A percentile compares a stretch with the other conserved stretches of the same genome.
These are phyloP conservation scores for Thraustochytrium sp. DNA, from an alignment of 352 stramenopile genomes.

Conservation along the genomic window DNA sequence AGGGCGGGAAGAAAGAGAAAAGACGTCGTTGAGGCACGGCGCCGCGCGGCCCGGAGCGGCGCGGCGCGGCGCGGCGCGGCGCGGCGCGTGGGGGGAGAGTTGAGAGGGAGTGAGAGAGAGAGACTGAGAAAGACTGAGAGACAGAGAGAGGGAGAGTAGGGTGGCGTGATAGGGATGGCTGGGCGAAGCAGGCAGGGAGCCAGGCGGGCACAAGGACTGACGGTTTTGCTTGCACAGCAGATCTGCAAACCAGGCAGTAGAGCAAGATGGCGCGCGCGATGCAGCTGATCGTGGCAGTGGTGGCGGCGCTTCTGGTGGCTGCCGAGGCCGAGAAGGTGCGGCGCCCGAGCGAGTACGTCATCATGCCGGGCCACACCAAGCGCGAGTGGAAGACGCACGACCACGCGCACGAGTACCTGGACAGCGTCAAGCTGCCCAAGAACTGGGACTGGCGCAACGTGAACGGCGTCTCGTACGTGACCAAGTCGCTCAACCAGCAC, in stretches of 20 bases:
- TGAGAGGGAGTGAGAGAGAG: no score
- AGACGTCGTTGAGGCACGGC: no score
- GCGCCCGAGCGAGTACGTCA: not conserved
- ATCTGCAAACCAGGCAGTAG: not conserved
- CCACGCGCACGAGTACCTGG: constrained; percentile 22
- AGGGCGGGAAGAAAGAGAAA: no score
- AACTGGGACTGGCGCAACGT: constrained; percentile 89
- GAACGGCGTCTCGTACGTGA: constrained; percentile 86
- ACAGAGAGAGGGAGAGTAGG: no score
- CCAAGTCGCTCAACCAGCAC: constrained; percentile 97
- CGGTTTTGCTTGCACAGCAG: no score
- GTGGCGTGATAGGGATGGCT: no score
- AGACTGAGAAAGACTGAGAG: no score
- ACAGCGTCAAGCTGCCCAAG: constrained; percentile 71
- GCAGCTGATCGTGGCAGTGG: not conserved
- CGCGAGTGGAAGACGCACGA: constrained; percentile 12
- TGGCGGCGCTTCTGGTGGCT: not conserved
- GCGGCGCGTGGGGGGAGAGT: no score
- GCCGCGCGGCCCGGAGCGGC: no score
- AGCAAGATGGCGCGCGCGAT: not conserved
- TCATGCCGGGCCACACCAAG: constrained; percentile 39
- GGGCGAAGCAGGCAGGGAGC: no score
- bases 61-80: no score
- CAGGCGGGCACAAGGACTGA: no score
- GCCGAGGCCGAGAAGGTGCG: not conserved